phyloP scores from a whole-genome alignment of 176 grass and related monocot species.

The Poa pratensis region DNA sequence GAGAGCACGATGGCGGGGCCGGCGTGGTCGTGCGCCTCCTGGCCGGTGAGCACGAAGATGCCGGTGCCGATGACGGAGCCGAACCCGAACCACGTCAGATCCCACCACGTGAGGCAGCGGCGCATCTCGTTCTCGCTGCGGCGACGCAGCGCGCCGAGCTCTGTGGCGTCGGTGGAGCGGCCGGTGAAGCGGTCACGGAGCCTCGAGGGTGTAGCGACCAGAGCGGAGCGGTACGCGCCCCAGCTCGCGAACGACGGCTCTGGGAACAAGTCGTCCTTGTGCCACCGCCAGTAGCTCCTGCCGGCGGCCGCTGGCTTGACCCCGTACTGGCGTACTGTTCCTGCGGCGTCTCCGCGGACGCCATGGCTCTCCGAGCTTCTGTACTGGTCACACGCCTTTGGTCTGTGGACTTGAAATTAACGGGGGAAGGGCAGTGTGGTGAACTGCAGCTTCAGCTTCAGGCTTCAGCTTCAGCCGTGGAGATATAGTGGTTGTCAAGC shows the following conservation, averaged over 20 bases:
- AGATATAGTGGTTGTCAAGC: slow-evolving; percentile 32
- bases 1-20: slow-evolving; percentile 90
- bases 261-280: slow-evolving; percentile 87
- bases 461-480: not conserved
- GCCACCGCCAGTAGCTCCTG: slow-evolving; percentile 84
- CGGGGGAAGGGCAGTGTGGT: slow-evolving; percentile 4
- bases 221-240: slow-evolving; percentile 60
- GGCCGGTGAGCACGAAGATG: slow-evolving; percentile 91
- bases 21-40: slow-evolving; percentile 79
- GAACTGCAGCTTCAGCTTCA: not conserved
- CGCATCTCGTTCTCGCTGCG: slow-evolving; percentile 95
- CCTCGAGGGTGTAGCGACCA: slow-evolving; percentile 45
- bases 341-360: not conserved
- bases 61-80: slow-evolving; percentile 87
- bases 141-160: slow-evolving; percentile 65
- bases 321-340: not conserved
- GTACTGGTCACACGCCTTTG: not conserved
- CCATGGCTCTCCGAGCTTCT: slow-evolving; percentile 3
- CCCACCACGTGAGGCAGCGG: slow-evolving; percentile 94
- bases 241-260: slow-evolving; percentile 92
- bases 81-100: slow-evolving; percentile 96
- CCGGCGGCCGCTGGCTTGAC: not conserved
- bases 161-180: slow-evolving; percentile 67
- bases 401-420: not conserved
- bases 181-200: slow-evolving; percentile 64